A percentile compares a stretch with the other conserved stretches of the same genome.
Conservation (phyloP, 2,329 filamentous ascomycete species). For the Aureobasidium musti region DNA sequence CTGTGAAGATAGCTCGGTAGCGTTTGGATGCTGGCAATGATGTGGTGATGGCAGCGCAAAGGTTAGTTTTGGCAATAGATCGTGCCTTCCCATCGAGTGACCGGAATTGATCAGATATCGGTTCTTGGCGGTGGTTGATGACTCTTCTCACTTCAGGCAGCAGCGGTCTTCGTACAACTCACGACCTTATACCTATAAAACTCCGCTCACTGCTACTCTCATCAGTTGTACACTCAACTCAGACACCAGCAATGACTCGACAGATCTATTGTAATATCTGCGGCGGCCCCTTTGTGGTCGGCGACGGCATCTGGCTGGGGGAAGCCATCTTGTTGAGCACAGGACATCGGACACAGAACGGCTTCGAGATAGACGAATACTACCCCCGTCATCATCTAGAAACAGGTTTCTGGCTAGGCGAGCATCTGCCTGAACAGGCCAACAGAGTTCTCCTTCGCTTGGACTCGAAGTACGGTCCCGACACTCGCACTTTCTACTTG, state of each 20-base stretch:
- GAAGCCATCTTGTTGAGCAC: neutral
- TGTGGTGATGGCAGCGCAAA: no score
- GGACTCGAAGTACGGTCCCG: neutral
- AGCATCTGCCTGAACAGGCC: neutral
- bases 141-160: neutral
- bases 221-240: neutral
- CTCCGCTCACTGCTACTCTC: neutral
- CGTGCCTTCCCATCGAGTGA: neutral
- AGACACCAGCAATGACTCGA: neutral
- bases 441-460: conserved; percentile 3
- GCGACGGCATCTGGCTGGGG: neutral
- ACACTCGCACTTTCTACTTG: neutral
- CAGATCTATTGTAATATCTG: neutral
- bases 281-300: neutral
- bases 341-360: neutral
- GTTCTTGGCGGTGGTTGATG: neutral
- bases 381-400: no score
- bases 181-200: neutral
- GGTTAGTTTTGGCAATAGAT: no score
- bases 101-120: neutral
- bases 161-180: neutral
- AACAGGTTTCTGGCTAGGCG: neutral
- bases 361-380: neutral
- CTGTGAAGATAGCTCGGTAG: no score
- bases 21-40: no score